These are phyloP conservation scores for Cercospora canescens DNA, from an alignment of 2,329 filamentous ascomycete species.

Conservation along the genomic window DNA sequence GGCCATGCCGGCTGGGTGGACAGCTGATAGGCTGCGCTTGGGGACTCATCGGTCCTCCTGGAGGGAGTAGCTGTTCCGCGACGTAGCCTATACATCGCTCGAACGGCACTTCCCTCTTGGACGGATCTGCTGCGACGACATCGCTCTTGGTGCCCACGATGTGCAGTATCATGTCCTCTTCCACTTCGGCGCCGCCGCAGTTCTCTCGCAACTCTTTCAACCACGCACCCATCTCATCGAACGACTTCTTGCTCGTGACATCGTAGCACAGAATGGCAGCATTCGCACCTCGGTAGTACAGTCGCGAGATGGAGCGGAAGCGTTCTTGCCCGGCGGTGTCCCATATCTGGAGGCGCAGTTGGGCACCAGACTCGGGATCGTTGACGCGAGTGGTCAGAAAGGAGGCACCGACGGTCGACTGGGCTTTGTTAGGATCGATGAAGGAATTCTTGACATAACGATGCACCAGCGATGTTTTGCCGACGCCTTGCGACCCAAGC, in stretches of 20 bases:
- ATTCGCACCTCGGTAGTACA: slow-evolving; percentile 95
- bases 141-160: slow-evolving; percentile 96
- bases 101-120: slow-evolving; percentile 80
- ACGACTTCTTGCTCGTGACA: slow-evolving; percentile 83
- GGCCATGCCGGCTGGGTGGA: slow-evolving; percentile 41
- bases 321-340: slow-evolving; percentile 95
- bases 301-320: slow-evolving; percentile 88
- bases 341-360: slow-evolving; percentile 93
- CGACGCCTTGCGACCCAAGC: slow-evolving; percentile 75
- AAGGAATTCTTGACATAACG: slow-evolving; percentile 74
- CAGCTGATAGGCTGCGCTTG: slow-evolving; percentile 10
- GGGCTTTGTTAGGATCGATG: slow-evolving; percentile 54
- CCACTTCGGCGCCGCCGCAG: slow-evolving; percentile 18
- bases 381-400: slow-evolving; percentile 66
- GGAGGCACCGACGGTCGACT: slow-evolving; percentile 52
- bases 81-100: slow-evolving; percentile 96
- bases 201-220: slow-evolving; percentile 51
- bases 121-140: slow-evolving; percentile 81
- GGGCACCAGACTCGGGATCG: slow-evolving; percentile 80
- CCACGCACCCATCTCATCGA: slow-evolving; percentile 91
- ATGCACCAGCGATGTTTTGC: slow-evolving; percentile 76
- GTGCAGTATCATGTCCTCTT: slow-evolving; percentile 76
- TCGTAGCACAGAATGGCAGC: slow-evolving; percentile 93
- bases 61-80: slow-evolving; percentile 80
- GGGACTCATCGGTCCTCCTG: slow-evolving; percentile 13